These are phyloP conservation scores for Phytophthora multivora DNA, from an alignment of 352 stramenopile species.

Conservation along the genomic window DNA sequence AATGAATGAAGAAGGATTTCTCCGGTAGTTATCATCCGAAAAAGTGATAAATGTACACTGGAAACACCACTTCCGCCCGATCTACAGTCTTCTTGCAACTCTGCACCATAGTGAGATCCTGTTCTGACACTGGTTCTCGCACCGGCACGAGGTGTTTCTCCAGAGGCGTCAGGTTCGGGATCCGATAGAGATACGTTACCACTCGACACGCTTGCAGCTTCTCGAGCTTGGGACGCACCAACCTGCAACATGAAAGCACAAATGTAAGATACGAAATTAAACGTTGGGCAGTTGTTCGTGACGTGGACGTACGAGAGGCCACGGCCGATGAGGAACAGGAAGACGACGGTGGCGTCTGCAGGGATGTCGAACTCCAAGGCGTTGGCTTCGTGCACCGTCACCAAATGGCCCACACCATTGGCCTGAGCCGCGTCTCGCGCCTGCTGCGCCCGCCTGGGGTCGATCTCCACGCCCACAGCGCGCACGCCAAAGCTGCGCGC, in stretches of 20 bases:
- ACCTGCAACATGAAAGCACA: conserved; percentile 22
- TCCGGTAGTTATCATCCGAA: background rate
- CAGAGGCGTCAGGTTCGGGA: conserved; percentile 42
- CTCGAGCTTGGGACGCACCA: conserved; percentile 59
- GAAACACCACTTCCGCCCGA: conserved; percentile 55
- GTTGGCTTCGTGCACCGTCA: conserved; percentile 72
- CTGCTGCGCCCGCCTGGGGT: conserved; percentile 41
- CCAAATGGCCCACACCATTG: conserved; percentile 49
- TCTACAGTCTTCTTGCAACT: conserved; percentile 3
- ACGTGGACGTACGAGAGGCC: conserved; percentile 64
- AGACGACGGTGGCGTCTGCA: conserved; percentile 67
- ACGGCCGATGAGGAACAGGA: conserved; percentile 82
- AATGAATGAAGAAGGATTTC: background rate
- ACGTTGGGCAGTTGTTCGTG: conserved; percentile 8
- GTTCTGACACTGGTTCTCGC: conserved; percentile 29
- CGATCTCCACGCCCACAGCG: conserved; percentile 74
- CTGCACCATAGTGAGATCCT: conserved; percentile 5
- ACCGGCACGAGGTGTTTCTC: conserved; percentile 55
- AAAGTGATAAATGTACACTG: conserved; percentile 80
- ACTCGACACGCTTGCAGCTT: conserved; percentile 52
- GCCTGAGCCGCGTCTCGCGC: conserved; percentile 28
- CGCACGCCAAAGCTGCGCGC: conserved; percentile 52
- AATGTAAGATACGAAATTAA: conserved; percentile 1
- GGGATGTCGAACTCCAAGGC: conserved; percentile 71
- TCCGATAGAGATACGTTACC: conserved; percentile 80